Evolutionary conservation across 2,329 filamentous ascomycete species (phyloP).

Genomic region (Penicillium sp.): DNA sequence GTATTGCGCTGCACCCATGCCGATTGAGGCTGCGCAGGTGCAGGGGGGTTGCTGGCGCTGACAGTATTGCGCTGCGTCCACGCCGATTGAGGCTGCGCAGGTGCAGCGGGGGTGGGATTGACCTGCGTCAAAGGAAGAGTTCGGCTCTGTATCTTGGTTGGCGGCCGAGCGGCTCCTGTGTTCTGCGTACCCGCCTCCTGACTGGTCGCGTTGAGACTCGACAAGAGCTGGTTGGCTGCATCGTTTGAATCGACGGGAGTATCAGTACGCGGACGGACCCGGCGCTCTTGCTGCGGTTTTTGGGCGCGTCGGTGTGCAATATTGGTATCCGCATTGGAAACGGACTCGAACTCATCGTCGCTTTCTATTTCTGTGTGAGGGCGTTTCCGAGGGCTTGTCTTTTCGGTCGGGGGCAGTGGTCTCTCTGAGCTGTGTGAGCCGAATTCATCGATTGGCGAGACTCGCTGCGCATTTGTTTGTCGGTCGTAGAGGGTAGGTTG

Average conservation of each 20-base stretch:
- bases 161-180: no score
- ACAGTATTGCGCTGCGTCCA: no score
- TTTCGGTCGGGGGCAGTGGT: slow-evolving; percentile 3
- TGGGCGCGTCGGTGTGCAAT: slow-evolving; percentile 30
- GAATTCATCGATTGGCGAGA: slow-evolving; percentile 34
- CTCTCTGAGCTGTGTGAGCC: slow-evolving; percentile 15
- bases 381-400: slow-evolving; percentile 15
- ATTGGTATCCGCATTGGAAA: slow-evolving; percentile 29
- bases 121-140: no score
- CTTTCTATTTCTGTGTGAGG: slow-evolving; percentile 22
- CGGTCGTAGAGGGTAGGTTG: slow-evolving; percentile 37
- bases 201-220: slow-evolving; percentile 1
- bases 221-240: slow-evolving; percentile 11
- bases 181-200: neutral
- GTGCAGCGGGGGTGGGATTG: no score
- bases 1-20: no score
- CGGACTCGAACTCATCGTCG: slow-evolving; percentile 44
- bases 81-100: no score
- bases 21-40: no score
- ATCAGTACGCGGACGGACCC: neutral
- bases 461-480: slow-evolving; percentile 29
- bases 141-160: no score
- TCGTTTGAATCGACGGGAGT: neutral
- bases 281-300: slow-evolving; percentile 21
- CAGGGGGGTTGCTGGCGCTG: no score